These are phyloP conservation scores for Pelargonium nanum DNA, from an alignment of 345 rosid species.

Conservation along the genomic window DNA sequence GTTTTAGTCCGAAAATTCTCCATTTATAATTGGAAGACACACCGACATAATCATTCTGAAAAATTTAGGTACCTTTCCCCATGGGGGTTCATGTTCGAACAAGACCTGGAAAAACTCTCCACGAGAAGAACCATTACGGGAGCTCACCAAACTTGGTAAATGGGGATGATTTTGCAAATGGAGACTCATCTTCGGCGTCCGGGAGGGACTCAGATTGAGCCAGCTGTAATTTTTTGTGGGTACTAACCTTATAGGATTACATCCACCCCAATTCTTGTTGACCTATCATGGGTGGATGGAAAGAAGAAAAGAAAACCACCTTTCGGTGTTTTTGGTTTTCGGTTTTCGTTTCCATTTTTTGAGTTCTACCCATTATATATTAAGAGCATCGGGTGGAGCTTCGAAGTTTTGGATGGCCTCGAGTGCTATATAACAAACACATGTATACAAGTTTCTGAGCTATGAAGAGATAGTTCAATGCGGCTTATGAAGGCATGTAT, in stretches of 20 bases:
- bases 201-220: slow-evolving; percentile 31
- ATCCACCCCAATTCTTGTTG: slow-evolving; percentile 7
- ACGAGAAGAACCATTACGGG: slow-evolving; percentile 27
- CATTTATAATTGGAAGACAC: too few species aligned
- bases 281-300: slow-evolving; percentile 1
- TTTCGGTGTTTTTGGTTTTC: neutral
- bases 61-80: slow-evolving; percentile 52
- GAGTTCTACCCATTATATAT: slow-evolving; percentile 6
- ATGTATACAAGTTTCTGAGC: slow-evolving; percentile 12
- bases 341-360: slow-evolving; percentile 5
- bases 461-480: slow-evolving; percentile 7
- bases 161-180: slow-evolving; percentile 23
- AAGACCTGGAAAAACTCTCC: slow-evolving; percentile 32
- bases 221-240: slow-evolving; percentile 10
- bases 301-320: neutral
- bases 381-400: slow-evolving; percentile 17
- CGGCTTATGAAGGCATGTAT: slow-evolving; percentile 7
- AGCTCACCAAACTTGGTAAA: slow-evolving; percentile 13
- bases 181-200: slow-evolving; percentile 27
- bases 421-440: slow-evolving; percentile 6
- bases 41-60: neutral
- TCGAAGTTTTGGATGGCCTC: slow-evolving; percentile 27
- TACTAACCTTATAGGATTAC: slow-evolving; percentile 21
- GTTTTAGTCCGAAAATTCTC: neutral
- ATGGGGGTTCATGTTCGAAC: slow-evolving; percentile 43